phyloP scores from a whole-genome alignment of 2,329 filamentous ascomycete genomes.

The Sphaerostilbella broomeana region DNA sequence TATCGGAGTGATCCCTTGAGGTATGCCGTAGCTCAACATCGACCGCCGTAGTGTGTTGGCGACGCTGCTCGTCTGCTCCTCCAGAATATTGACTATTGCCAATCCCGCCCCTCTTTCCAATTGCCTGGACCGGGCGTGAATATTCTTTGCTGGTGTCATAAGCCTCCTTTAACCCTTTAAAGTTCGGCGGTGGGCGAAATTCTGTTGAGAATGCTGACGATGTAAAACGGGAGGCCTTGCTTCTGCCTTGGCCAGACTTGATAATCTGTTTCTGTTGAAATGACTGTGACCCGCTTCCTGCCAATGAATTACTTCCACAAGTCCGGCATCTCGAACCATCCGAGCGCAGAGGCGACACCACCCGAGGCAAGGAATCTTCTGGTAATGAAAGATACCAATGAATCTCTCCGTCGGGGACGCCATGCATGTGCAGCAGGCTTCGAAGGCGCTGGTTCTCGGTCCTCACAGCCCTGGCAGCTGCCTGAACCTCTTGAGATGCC shows the following conservation, averaged over 20 bases:
- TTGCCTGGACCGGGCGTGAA: too few species aligned
- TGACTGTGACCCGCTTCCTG: not conserved
- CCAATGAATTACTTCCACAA: slow-evolving; percentile 1
- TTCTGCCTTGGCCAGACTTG: too few species aligned
- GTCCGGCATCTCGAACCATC: not conserved
- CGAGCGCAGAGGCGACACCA: not conserved
- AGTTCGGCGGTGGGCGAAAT: too few species aligned
- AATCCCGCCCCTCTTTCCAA: too few species aligned
- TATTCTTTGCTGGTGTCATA: too few species aligned
- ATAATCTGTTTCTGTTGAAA: too few species aligned
- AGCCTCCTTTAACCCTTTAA: too few species aligned
- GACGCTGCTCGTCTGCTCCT: not conserved
- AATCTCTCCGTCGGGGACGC: slow-evolving; percentile 10
- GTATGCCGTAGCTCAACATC: not conserved
- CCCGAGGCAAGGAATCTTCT: not conserved
- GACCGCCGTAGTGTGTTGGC: not conserved
- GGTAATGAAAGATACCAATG: not conserved
- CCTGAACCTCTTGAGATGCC: slow-evolving; percentile 12
- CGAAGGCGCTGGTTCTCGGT: slow-evolving; percentile 10
- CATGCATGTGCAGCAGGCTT: slow-evolving; percentile 2
- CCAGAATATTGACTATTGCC: not conserved
- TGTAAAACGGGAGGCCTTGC: not conserved
- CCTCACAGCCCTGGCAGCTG: slow-evolving; percentile 4
- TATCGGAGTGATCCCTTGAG: too few species aligned
- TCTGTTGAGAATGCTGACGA: not conserved